phyloP scores from a whole-genome alignment of 805 yeast genomes.

The Yamadazyma ubonensis region DNA sequence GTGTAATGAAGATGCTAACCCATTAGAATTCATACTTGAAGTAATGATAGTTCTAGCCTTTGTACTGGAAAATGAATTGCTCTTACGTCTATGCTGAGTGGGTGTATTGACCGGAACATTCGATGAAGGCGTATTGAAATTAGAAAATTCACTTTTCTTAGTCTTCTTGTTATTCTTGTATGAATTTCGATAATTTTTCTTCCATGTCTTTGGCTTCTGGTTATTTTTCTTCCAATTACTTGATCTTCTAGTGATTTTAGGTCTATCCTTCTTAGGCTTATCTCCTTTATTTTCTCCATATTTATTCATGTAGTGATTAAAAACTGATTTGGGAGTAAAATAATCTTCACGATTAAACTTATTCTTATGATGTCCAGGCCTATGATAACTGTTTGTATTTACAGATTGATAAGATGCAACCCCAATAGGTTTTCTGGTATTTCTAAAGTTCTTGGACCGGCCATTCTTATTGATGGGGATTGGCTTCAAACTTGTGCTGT shows the following conservation, averaged over 20 bases:
- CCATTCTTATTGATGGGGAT: constrained; percentile 32
- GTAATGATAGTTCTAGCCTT: constrained; percentile 15
- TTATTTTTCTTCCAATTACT: constrained; percentile 19
- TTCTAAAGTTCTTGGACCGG: constrained; percentile 29
- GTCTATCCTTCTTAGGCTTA: constrained; percentile 29
- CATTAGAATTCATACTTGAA: constrained; percentile 6
- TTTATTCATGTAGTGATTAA: constrained; percentile 69
- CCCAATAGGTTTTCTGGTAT: constrained; percentile 59
- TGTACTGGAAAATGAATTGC: constrained; percentile 23
- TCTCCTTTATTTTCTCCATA: constrained; percentile 44
- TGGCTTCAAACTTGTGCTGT: constrained; percentile 36
- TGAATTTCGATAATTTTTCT: constrained; percentile 16
- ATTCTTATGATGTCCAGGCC: constrained; percentile 14
- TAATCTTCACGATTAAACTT: constrained; percentile 65
- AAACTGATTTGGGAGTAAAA: constrained; percentile 75
- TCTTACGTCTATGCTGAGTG: constrained; percentile 18
- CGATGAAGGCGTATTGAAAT: constrained; percentile 11
- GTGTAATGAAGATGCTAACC: constrained; percentile 9
- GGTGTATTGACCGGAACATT: constrained; percentile 10
- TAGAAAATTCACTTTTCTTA: constrained; percentile 14
- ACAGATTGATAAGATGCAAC: constrained; percentile 57
- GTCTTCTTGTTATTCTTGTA: constrained; percentile 7
- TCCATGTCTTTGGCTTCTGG: constrained; percentile 17
- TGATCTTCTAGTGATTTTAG: constrained; percentile 15
- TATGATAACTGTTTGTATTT: constrained; percentile 16